Evolutionary conservation across 441 rosid genomes (phyloP).

Genomic region (Arabidopsis lyrata): DNA sequence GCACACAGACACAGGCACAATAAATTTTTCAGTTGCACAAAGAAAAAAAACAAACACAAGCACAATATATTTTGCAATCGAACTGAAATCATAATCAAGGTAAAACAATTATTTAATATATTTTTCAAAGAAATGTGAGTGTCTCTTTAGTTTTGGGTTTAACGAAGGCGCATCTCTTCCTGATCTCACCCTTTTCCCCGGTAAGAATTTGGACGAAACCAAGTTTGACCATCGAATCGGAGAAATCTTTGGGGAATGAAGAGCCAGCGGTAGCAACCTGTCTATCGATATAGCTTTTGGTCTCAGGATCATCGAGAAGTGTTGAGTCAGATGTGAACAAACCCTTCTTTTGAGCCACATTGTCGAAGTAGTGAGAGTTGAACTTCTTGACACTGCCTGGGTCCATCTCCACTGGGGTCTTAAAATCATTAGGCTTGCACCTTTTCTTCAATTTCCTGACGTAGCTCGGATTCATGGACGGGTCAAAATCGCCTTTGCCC

Average conservation of each 20-base stretch:
- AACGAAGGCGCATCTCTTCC: slow-evolving; percentile 50
- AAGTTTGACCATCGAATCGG: slow-evolving; percentile 59
- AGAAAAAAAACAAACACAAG: no score
- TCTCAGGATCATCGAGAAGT: slow-evolving; percentile 57
- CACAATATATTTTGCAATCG: no score
- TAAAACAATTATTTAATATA: no score
- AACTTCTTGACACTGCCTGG: slow-evolving; percentile 63
- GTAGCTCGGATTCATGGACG: slow-evolving; percentile 58
- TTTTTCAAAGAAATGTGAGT: no score
- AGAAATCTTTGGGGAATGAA: slow-evolving; percentile 55
- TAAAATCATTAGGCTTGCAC: slow-evolving; percentile 54
- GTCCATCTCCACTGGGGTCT: slow-evolving; percentile 55
- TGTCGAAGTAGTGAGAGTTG: slow-evolving; percentile 55
- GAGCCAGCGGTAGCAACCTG: slow-evolving; percentile 48
- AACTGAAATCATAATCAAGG: no score
- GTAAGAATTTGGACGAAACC: slow-evolving; percentile 56
- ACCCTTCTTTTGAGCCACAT: slow-evolving; percentile 58
- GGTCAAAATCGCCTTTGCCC: slow-evolving; percentile 62
- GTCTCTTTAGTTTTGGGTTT: no score
- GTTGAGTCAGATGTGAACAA: slow-evolving; percentile 67
- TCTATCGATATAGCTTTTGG: slow-evolving; percentile 52
- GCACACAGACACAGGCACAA: no score
- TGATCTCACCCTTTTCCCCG: slow-evolving; percentile 56
- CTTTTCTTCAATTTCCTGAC: slow-evolving; percentile 47
- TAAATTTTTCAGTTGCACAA: no score